These are phyloP conservation scores for Sporothrix phasma DNA, from an alignment of 2,329 filamentous ascomycete genomes.

Conservation along the genomic window DNA sequence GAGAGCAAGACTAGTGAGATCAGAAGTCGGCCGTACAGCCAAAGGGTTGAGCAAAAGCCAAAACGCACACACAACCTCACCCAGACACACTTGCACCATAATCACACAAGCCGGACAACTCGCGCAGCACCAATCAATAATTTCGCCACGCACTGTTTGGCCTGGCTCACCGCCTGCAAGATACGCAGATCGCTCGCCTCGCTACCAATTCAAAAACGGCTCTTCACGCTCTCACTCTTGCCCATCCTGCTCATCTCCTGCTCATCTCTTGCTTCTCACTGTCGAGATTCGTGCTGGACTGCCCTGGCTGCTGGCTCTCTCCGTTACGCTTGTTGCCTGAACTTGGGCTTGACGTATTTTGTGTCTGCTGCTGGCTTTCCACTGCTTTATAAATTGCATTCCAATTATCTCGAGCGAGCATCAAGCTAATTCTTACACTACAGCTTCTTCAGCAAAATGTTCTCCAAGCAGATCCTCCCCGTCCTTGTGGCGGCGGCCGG, in stretches of 20 bases:
- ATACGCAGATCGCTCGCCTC: neutral
- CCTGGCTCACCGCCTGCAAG: neutral
- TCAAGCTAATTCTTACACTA: neutral
- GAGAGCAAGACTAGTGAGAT: no score
- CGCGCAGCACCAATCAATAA: neutral
- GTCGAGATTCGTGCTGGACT: neutral
- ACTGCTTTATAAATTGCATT: neutral
- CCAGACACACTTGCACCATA: neutral
- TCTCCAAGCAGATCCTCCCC: slow-evolving; percentile 33
- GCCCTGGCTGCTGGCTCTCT: no score
- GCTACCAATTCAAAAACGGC: no score
- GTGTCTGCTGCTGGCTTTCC: neutral
- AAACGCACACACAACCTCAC: neutral
- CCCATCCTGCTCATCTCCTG: no score
- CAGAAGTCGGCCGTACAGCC: neutral
- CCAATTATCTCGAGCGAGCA: neutral
- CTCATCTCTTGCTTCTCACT: neutral
- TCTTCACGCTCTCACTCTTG: neutral
- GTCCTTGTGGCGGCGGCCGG: slow-evolving; percentile 32
- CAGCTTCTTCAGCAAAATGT: slow-evolving; percentile 30
- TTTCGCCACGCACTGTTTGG: neutral
- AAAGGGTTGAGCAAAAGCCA: neutral
- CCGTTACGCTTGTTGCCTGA: no score
- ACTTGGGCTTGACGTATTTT: neutral
- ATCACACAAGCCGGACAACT: neutral